phyloP scores from a whole-genome alignment of 2,329 filamentous ascomycete species.

The Trichoderma sp. region DNA sequence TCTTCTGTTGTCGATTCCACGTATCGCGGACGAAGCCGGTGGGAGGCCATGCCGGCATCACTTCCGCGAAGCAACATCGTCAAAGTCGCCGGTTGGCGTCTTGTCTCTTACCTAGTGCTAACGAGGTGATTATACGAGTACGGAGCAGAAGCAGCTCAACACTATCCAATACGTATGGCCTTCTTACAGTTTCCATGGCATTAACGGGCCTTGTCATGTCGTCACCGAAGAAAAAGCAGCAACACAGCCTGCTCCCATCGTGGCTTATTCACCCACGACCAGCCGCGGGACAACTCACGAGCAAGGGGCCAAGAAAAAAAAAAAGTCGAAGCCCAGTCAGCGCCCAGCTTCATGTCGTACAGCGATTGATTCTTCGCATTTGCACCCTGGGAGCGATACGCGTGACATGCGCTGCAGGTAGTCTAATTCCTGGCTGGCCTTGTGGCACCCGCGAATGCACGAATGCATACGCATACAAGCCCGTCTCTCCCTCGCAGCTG shows the following conservation, averaged over 20 bases:
- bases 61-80: constrained; percentile 1
- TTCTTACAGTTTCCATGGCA: not conserved
- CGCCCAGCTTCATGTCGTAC: not conserved
- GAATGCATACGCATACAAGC: not conserved
- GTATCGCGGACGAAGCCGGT: constrained; percentile 13
- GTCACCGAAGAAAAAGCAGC: not conserved
- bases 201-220: not conserved
- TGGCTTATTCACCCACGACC: not conserved
- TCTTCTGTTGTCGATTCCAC: not conserved
- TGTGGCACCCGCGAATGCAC: not conserved
- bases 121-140: not conserved
- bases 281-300: not conserved
- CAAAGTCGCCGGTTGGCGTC: not conserved
- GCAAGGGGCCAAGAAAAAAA: not conserved
- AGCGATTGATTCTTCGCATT: not conserved
- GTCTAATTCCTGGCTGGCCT: not conserved
- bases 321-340: not conserved
- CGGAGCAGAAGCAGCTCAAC: not conserved
- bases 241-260: not conserved
- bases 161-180: not conserved
- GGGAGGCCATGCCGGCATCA: constrained; percentile 5
- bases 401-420: not conserved
- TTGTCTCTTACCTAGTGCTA: not conserved
- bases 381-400: not conserved
- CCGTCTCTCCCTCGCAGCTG: not conserved